phyloP scores from a whole-genome alignment of 2,329 filamentous ascomycete genomes.

The Scedosporium apiospermum region DNA sequence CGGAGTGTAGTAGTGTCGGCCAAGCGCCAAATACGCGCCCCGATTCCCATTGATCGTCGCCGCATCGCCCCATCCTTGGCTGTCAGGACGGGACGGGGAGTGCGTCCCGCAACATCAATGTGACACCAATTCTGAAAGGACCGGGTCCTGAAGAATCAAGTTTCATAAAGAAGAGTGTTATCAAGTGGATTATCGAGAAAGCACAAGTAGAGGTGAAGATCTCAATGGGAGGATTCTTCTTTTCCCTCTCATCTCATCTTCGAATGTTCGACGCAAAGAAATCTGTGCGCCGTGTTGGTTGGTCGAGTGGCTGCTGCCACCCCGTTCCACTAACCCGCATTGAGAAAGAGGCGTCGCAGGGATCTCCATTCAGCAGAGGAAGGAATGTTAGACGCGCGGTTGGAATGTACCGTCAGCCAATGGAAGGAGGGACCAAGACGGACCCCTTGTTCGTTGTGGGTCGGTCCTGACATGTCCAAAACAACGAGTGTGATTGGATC shows the following conservation, averaged over 20 bases:
- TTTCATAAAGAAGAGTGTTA: no score
- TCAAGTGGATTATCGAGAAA: no score
- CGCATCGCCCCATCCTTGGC: neutral
- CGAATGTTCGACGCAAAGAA: no score
- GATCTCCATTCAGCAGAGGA: neutral
- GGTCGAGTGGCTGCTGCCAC: no score
- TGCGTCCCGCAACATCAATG: no score
- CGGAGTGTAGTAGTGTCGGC: neutral
- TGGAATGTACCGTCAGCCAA: constrained; percentile 1
- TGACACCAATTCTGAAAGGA: no score
- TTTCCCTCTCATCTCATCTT: no score
- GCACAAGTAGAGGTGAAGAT: no score
- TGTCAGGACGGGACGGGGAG: neutral
- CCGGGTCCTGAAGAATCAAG: no score
- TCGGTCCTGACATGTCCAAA: neutral
- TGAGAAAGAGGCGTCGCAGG: neutral
- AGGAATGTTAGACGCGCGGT: constrained; percentile 3
- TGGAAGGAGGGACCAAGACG: neutral
- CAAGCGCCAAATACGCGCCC: neutral
- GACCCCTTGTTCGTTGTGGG: neutral
- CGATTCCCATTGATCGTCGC: neutral
- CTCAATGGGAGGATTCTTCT: no score
- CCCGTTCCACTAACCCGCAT: no score
- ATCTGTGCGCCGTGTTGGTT: no score
- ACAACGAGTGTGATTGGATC: neutral